Percentiles rank a stretch among this genome's conserved stretches.
Conservation (phyloP, 2,329 filamentous ascomycete species). For the Xylaria sp. region DNA sequence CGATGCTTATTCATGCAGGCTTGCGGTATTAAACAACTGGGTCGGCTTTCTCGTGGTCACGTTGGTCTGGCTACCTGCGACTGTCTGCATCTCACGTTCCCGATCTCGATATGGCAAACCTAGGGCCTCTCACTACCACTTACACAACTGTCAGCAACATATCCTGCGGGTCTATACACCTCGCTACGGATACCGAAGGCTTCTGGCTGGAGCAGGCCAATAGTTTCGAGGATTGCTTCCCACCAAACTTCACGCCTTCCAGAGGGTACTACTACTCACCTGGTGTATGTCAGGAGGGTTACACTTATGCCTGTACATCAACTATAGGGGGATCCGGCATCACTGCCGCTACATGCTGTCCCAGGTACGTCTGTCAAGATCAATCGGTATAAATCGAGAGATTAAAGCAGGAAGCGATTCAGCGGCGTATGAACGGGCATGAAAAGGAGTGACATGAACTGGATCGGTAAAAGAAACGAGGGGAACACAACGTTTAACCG, state of each 20-base stretch:
- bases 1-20: background rate
- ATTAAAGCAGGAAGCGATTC: background rate
- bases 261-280: slow-evolving; percentile 21
- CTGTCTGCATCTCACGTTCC: background rate
- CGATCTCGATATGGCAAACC: slow-evolving; percentile 5
- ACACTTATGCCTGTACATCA: slow-evolving; percentile 35
- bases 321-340: background rate
- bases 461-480: background rate
- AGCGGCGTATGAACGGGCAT: background rate
- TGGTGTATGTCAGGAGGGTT: slow-evolving; percentile 16
- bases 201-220: slow-evolving; percentile 13
- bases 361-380: background rate
- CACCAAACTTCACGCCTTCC: slow-evolving; percentile 1
- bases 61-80: background rate
- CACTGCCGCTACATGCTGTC: background rate
- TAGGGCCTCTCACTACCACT: slow-evolving; percentile 10
- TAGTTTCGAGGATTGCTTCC: slow-evolving; percentile 3
- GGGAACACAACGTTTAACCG: background rate
- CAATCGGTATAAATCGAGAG: background rate
- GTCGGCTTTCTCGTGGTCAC: background rate
- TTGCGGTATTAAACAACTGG: background rate
- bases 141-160: slow-evolving; percentile 1
- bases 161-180: slow-evolving; percentile 5
- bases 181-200: slow-evolving; percentile 8
- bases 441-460: background rate